These are phyloP conservation scores for Crithidia mellificae DNA, from an alignment of 208 protist genomes.

Conservation along the genomic window DNA sequence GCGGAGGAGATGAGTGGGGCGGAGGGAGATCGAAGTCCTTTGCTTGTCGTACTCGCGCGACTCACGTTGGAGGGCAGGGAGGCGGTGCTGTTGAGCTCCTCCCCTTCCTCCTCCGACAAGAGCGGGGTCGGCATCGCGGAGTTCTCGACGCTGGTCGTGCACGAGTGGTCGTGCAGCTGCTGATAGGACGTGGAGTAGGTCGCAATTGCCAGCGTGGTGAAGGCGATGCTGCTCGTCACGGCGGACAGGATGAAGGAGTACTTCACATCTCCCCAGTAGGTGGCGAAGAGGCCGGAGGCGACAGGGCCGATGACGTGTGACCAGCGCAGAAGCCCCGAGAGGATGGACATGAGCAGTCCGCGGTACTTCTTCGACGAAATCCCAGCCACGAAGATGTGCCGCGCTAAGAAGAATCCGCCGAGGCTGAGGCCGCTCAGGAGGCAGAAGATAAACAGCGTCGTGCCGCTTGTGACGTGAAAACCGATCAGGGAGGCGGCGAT, in stretches of 20 bases:
- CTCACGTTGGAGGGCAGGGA: neutral
- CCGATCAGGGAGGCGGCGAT: conserved; percentile 38
- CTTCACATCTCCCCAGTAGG: conserved; percentile 37
- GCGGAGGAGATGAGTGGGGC: neutral
- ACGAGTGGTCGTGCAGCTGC: conserved; percentile 25
- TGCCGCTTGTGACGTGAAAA: conserved; percentile 21
- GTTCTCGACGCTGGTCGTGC: conserved; percentile 11
- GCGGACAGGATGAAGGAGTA: conserved; percentile 68
- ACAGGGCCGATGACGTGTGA: conserved; percentile 75
- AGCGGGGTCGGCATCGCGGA: conserved; percentile 11
- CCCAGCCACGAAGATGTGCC: conserved; percentile 78
- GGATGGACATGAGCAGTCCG: conserved; percentile 75
- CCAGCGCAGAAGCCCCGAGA: conserved; percentile 78
- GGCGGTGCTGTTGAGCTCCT: neutral
- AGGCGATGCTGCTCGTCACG: conserved; percentile 32
- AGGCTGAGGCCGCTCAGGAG: conserved; percentile 67
- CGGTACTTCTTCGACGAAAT: conserved; percentile 70
- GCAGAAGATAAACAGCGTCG: conserved; percentile 50
- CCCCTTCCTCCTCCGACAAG: conserved; percentile 15
- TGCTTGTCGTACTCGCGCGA: conserved; percentile 6
- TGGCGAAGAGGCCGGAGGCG: conserved; percentile 50
- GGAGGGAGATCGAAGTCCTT: neutral
- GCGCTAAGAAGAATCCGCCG: conserved; percentile 78
- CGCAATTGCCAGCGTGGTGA: conserved; percentile 34
- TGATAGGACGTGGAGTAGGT: conserved; percentile 23